Evolutionary conservation across 345 rosid genomes (phyloP), one percentile per base, ranked within the genome.

Genomic region (Salix arbutifolia): DNA sequence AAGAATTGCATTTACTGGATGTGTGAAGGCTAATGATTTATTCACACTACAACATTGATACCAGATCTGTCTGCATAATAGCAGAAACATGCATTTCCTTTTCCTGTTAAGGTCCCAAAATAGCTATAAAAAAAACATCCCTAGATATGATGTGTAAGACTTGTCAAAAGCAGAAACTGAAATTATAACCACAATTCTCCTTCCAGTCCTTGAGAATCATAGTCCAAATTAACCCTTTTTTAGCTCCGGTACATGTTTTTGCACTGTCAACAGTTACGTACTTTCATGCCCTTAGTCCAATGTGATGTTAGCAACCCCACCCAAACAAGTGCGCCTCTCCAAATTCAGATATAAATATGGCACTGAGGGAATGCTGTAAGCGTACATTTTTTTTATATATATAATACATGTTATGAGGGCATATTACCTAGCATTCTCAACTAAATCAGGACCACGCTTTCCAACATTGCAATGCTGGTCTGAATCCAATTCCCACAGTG

Each of bases 401-500:
- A 53, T 17, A 77, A 17, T 17, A 53, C 48, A 5, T 35, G 76
- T 73, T 37, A 38, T 38, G 70, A 68, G 16, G 21, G 28, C 19
- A 23, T 30, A 28, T 42, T 87, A 89, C 99, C 92, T 85, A 46
- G 88, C 68, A 81, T 69, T 83, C 72, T 86, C 80, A 62, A 79
- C 75, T 52, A 79, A 65, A 83, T 71, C 77, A 64, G 86, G 80
- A 72, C 83, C 76, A 73, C 75, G 87, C 75, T 84, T 88, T 70
- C 93, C 89, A 70, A 86, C 83, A 72, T 67, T 80, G 76, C 86
- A 81, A 72, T 91, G 90, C 79, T 92, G 99, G 73, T 92, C 96
- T 12, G 94, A 90, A 82, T 84, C 89, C 76, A 91, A 71, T 71
- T 94, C 98, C 99, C 99, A 96, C 33, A 96, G 83, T 21, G 97